Base-by-base conservation (phyloP, 805 yeast genomes). In the Spathaspora gorwiae region DNA sequence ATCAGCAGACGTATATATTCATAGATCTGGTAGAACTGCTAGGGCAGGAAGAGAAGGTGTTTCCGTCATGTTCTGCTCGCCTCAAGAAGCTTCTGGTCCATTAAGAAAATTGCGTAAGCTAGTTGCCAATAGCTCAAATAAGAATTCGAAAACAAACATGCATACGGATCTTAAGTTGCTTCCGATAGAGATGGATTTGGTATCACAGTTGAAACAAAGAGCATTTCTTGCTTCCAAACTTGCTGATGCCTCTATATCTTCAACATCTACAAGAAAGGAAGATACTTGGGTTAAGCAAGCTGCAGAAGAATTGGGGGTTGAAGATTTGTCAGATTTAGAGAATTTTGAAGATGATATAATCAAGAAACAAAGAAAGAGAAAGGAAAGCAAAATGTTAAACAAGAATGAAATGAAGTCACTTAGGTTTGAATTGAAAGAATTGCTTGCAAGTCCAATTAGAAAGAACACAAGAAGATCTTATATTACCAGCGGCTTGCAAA, bases 11-110 rank as follows among this genome's bases (percentile, higher is more conserved):
- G 82, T 89, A 42, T 94, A 94, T 60, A 83, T 94, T 54, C 99
- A 94, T 66, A 78, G 99, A 63, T 87, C 97, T 1, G 99, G 99
- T 49, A 83, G 99, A 77, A 94, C 99, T n/a, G 98, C 96, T 0
- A 84, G 99, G 73, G 97, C 95, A 1, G 94, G 92, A 0, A 74
- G 70, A 40, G 92, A 87, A 60, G 99, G 99, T 73, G 96, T 94
- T n/a, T 85, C 97, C 2, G 84, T 94, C 41, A 82, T 90, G 79
- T 72, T 94, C 44, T 89, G 97, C 57, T 87, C 96, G 5, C 97
- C 97, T 12, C 90, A 87, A 48, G 99, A 94, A 60, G 89, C 95
- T 0, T 76, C 89, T 46, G 96, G 96, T 0, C 90, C 98, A 0
- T 72, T 90, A 50, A 76, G 80, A 57, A 88, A 87, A 64, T 74